phyloP scores from a whole-genome alignment of 257 asterid species.

The Solanum acaule region DNA sequence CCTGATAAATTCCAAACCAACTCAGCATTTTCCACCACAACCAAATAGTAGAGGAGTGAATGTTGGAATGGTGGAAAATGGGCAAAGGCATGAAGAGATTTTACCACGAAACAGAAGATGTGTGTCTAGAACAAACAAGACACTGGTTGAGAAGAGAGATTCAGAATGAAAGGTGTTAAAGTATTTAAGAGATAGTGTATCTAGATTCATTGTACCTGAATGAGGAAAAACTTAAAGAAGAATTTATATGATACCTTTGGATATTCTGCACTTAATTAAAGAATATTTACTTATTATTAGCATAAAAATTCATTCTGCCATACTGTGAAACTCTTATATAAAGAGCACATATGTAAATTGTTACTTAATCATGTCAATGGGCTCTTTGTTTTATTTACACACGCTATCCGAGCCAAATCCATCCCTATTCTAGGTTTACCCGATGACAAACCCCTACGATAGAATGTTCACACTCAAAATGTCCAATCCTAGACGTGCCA shows the following conservation, averaged over 20 bases:
- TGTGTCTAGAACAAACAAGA: not conserved
- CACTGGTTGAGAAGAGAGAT: not conserved
- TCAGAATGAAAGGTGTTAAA: not conserved
- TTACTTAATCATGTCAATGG: not conserved
- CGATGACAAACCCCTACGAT: not conserved
- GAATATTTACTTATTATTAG: not conserved
- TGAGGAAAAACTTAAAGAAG: not conserved
- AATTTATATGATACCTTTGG: not conserved
- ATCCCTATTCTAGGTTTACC: not conserved
- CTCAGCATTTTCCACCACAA: not conserved
- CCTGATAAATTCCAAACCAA: not conserved
- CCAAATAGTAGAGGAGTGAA: not conserved
- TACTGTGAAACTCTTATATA: not conserved
- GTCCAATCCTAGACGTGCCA: not conserved
- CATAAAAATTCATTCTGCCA: not conserved
- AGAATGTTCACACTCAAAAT: not conserved
- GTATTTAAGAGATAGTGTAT: not conserved
- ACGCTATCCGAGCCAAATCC: not conserved
- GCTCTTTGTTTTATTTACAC: not conserved
- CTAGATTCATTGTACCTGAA: not conserved
- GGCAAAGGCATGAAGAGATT: not conserved
- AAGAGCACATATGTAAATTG: not conserved
- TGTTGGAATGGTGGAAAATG: not conserved
- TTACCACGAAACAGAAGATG: not conserved
- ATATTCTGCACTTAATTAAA: not conserved